Percentiles rank a stretch among this genome's conserved stretches.
These are phyloP conservation scores for Fusarium sp. DNA, from an alignment of 2,329 filamentous ascomycete species.

Conservation along the genomic window DNA sequence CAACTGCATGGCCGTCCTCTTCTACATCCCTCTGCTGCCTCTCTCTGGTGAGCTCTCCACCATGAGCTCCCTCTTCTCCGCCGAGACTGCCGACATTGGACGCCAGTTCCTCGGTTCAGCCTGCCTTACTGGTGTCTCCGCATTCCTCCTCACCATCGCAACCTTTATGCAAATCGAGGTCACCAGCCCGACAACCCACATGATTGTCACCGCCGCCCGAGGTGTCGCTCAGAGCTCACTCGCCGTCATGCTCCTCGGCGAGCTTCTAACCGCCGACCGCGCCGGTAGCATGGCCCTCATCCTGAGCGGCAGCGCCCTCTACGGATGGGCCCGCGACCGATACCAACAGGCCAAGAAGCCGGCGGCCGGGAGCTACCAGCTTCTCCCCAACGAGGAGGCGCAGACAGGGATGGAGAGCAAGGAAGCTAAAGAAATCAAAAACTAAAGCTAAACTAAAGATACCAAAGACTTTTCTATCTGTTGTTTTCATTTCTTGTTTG, in stretches of 20 bases:
- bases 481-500: neutral
- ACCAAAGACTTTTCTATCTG: neutral
- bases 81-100: constrained; percentile 28
- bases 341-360: constrained; percentile 42
- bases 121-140: constrained; percentile 40
- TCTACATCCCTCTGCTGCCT: constrained; percentile 42
- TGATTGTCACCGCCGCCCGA: constrained; percentile 44
- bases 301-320: constrained; percentile 40
- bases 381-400: constrained; percentile 36
- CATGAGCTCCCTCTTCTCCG: constrained; percentile 33
- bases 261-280: constrained; percentile 41
- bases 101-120: constrained; percentile 40
- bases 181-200: constrained; percentile 44
- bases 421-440: constrained; percentile 29
- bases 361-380: constrained; percentile 39
- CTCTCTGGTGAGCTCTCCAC: constrained; percentile 41
- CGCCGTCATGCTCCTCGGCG: constrained; percentile 42
- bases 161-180: constrained; percentile 46
- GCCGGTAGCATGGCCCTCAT: constrained; percentile 44
- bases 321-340: constrained; percentile 43
- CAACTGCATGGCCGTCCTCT: constrained; percentile 42
- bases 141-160: constrained; percentile 44
- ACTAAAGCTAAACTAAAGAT: constrained; percentile 1
- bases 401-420: constrained; percentile 31
- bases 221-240: constrained; percentile 44